These are phyloP conservation scores for Microstroma glucosiphilum DNA, from an alignment of 1,284 basidiomycete species.

Conservation along the genomic window DNA sequence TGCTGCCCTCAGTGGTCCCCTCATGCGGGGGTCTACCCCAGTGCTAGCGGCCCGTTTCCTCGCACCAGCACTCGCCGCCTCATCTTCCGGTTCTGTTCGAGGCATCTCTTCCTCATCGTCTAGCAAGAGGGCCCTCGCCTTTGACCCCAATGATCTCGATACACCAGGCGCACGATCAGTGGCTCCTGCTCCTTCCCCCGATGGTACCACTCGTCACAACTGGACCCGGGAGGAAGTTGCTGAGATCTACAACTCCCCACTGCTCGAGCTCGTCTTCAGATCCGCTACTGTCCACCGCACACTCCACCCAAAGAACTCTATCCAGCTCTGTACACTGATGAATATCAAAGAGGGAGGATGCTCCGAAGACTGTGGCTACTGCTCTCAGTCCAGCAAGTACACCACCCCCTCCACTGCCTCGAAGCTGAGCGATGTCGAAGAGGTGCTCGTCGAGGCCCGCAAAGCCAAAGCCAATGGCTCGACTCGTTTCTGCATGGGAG, in stretches of 20 bases:
- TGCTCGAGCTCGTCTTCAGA: slow-evolving; percentile 48
- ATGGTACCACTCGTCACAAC: slow-evolving; percentile 22
- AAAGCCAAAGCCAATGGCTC: slow-evolving; percentile 92
- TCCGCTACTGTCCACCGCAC: slow-evolving; percentile 67
- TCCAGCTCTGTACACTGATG: slow-evolving; percentile 95
- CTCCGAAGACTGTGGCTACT: slow-evolving; percentile 96
- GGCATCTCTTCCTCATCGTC: slow-evolving; percentile 5
- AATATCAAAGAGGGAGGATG: slow-evolving; percentile 93
- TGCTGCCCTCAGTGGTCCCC: not conserved
- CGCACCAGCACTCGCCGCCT: no score
- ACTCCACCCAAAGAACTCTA: slow-evolving; percentile 77
- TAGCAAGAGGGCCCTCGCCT: slow-evolving; percentile 4
- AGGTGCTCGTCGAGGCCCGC: slow-evolving; percentile 68
- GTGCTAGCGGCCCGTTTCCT: no score
- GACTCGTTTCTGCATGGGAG: slow-evolving; percentile 98
- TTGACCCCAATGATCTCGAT: slow-evolving; percentile 1
- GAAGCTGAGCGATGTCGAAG: slow-evolving; percentile 80
- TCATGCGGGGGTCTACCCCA: not conserved
- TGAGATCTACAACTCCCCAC: slow-evolving; percentile 42
- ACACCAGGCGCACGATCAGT: not conserved
- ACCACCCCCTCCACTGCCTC: slow-evolving; percentile 82
- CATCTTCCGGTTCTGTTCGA: no score
- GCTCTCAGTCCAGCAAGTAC: slow-evolving; percentile 90
- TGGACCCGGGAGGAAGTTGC: slow-evolving; percentile 44
- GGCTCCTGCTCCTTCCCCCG: not conserved